Conservation (phyloP, 331 rosid species). For the Pyracantha coccinea region DNA sequence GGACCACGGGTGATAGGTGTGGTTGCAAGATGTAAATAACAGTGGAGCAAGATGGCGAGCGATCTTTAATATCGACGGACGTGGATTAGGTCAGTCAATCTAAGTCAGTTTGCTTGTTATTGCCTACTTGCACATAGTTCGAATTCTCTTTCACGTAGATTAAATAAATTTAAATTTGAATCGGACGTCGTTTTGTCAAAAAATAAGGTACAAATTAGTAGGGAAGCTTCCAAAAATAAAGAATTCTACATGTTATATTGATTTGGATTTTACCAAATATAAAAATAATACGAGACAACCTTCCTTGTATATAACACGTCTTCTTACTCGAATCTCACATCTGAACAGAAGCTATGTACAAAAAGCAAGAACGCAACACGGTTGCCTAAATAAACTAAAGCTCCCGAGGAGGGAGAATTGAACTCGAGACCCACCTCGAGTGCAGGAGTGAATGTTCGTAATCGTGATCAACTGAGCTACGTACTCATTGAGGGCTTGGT, state of each 20-base stretch:
- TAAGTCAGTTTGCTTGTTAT: not conserved
- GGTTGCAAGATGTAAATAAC: not conserved
- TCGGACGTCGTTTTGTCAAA: too few species aligned
- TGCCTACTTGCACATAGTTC: not conserved
- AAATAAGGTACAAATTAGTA: not conserved
- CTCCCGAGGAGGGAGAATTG: not conserved
- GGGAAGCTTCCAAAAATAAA: not conserved
- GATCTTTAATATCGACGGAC: not conserved
- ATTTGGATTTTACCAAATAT: not conserved
- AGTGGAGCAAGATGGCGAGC: not conserved
- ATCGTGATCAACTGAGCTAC: not conserved
- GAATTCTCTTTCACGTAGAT: too few species aligned
- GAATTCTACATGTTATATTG: not conserved
- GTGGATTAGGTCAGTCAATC: not conserved
- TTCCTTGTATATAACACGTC: not conserved
- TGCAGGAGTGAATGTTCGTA: not conserved
- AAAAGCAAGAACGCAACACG: not conserved
- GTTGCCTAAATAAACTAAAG: not conserved
- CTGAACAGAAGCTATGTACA: not conserved
- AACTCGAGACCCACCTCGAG: too few species aligned
- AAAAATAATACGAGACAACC: not conserved
- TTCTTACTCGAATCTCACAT: not conserved
- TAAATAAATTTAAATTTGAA: too few species aligned
- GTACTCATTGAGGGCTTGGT: not conserved
- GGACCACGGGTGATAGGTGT: not conserved